Evolutionary conservation across 805 yeast species (phyloP).

Genomic region (Myxozyma sirexii): DNA sequence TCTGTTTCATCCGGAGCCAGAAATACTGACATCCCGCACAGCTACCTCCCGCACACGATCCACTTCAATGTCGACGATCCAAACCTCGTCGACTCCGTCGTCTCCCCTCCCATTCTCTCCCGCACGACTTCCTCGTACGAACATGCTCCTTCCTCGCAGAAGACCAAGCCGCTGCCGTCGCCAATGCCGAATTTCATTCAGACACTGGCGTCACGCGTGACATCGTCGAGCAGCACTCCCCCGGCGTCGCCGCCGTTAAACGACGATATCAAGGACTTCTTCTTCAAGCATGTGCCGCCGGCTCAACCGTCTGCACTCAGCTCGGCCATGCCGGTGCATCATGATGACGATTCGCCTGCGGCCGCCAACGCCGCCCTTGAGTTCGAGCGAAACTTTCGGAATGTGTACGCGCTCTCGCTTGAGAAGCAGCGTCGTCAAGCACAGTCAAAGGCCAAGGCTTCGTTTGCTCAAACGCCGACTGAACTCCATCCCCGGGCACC

Average conservation of each 20-base stretch:
- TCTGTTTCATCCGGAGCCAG: neutral
- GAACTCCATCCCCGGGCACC: neutral
- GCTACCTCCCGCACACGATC: slow-evolving; percentile 37
- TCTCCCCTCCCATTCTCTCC: slow-evolving; percentile 23
- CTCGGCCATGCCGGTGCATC: neutral
- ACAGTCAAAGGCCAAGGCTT: neutral
- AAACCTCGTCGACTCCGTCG: slow-evolving; percentile 20
- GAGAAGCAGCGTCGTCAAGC: slow-evolving; percentile 8
- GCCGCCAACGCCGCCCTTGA: slow-evolving; percentile 6
- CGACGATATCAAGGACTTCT: slow-evolving; percentile 25
- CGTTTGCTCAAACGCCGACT: neutral
- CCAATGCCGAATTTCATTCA: slow-evolving; percentile 28
- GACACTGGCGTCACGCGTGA: slow-evolving; percentile 33
- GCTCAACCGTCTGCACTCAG: neutral
- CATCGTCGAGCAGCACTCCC: slow-evolving; percentile 32
- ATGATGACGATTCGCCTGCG: slow-evolving; percentile 1
- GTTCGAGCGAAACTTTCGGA: slow-evolving; percentile 21
- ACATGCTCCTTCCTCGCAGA: slow-evolving; percentile 2
- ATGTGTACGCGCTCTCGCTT: slow-evolving; percentile 13
- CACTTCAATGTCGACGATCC: slow-evolving; percentile 36
- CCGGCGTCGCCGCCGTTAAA: slow-evolving; percentile 32
- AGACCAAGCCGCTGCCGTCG: slow-evolving; percentile 17
- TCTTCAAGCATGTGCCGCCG: slow-evolving; percentile 20
- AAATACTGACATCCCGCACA: slow-evolving; percentile 3
- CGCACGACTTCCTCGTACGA: slow-evolving; percentile 23